Percentiles rank a stretch among this genome's conserved stretches.
Evolutionary conservation across 768 basidiomycete species (phyloP).

Genomic region (Ramaria sp.): DNA sequence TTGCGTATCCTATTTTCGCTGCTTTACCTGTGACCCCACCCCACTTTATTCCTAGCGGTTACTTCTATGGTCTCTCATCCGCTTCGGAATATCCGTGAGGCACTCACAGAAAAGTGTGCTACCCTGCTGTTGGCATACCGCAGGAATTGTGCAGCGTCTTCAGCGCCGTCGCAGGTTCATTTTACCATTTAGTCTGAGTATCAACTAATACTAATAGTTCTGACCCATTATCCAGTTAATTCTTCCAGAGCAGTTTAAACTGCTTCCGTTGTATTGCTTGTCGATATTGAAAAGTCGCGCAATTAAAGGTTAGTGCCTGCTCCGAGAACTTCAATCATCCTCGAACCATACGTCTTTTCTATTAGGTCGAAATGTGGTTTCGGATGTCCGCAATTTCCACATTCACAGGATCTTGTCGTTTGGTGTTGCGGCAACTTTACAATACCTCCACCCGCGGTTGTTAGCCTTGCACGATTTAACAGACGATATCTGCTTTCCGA

Average conservation of each 20-base stretch:
- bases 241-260: slow-evolving; percentile 86
- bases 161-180: slow-evolving; percentile 57
- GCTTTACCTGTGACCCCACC: neutral
- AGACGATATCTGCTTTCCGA: slow-evolving; percentile 58
- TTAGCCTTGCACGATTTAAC: slow-evolving; percentile 81
- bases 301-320: slow-evolving; percentile 58
- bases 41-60: slow-evolving; percentile 45
- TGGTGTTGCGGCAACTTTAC: slow-evolving; percentile 58
- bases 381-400: slow-evolving; percentile 88
- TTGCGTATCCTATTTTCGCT: neutral
- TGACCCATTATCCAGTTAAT: slow-evolving; percentile 50
- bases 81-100: slow-evolving; percentile 70
- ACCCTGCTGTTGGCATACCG: slow-evolving; percentile 79
- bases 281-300: slow-evolving; percentile 83
- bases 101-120: slow-evolving; percentile 75
- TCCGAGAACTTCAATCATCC: slow-evolving; percentile 8
- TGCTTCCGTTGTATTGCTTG: slow-evolving; percentile 72
- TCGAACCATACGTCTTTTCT: neutral
- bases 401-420: slow-evolving; percentile 66
- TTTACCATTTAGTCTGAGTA: neutral
- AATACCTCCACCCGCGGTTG: slow-evolving; percentile 79
- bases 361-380: slow-evolving; percentile 72
- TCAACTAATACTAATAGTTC: neutral
- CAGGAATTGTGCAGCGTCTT: slow-evolving; percentile 74
- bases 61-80: slow-evolving; percentile 45